Evolutionary conservation across 2,329 filamentous ascomycete species (phyloP), one percentile per base, ranked within the genome.

Genomic region (Colletotrichum sp.): DNA sequence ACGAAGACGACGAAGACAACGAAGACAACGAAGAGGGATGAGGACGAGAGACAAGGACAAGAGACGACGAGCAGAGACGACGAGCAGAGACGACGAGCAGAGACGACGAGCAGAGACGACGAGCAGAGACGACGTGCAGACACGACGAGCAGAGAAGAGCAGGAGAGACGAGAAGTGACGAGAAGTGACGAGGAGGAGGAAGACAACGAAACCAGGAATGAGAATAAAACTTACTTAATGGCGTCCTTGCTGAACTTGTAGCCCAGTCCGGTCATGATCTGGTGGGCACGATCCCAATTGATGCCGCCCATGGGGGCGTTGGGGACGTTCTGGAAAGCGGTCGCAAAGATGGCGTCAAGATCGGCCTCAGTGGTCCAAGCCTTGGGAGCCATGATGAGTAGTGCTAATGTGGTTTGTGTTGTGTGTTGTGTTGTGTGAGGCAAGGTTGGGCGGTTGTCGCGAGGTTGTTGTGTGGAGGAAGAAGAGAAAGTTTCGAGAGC

Each of bases 191-290:
- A 18, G 16, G 4, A 12, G 5, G 39, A 48, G 5, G n/a, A 21
- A 21, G n/a, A 21, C n/a, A 10, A 21, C 6, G n/a, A 52, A 52
- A 24, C 43, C 10, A 52, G 43, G 10, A 52, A 52, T 52, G 3
- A 52, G 43, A 64, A 10, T 1, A 64, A 36, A 14, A 81, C 84
- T 52, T 79, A 86, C 85, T 79, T 82, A 48, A 86, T 82, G 39
- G 85, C 85, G n/a, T 84, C 83, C 39, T 83, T 82, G 71, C 83
- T 84, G 36, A 86, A 86, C 10, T 72, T 39, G 28, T 86, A 83
- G 7, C 84, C 84, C 14, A 84, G 79, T 4, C 72, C 26, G 4
- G 65, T 70, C 85, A 86, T 86, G 43, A 83, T 74, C 14, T 71
- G 64, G 68, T 81, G 79, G 4, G 84, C 79, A 24, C 78, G 80